Evolutionary conservation across 345 rosid species (phyloP), one percentile per base, ranked within the genome.

Genomic region (Eutrema japonicum): DNA sequence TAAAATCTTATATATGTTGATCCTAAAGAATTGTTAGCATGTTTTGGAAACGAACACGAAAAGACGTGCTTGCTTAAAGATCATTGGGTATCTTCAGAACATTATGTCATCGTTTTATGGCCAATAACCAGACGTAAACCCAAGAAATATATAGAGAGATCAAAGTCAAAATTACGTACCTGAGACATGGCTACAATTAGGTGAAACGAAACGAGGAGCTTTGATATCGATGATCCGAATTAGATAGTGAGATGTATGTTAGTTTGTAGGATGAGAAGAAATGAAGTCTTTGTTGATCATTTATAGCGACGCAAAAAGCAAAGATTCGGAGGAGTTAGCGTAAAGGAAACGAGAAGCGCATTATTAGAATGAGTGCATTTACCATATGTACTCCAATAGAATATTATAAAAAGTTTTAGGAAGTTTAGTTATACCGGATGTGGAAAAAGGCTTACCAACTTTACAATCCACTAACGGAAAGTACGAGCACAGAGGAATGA

Each of bases 271-370:
- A 29, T 61, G 74, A 52, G 69, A 54, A 68, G 64, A 61, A 29
- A 75, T 33, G 69, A 11, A 8, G 62, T 58, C 40, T 58, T 68
- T 0, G 1, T n/a, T 35, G 63, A 3, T 7, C 2, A 60, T 75
- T 51, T 75, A 75, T 75, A 75, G 74, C 18, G 61, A 75, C 2
- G 8, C 35, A 68, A 75, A 61, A 75, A 48, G 69, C 60, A 68
- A 52, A 75, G 63, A 75, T 67, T 75, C 48, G 53, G n/a, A 57
- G 40, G 22, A 75, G 79, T 68, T 75, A 68, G 79, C 79, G 79
- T 75, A 54, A 75, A 75, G 79, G 70, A 75, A 75, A 75, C 79
- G 79, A 63, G 69, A 41, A 41, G 27, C 7, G 40, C 74, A 61
- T 50, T 66, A 66, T 46, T 52, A 8, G 8, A 62, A 22, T 62